Conservation (phyloP, 805 yeast genomes). For the Monosporozyma unispora region DNA sequence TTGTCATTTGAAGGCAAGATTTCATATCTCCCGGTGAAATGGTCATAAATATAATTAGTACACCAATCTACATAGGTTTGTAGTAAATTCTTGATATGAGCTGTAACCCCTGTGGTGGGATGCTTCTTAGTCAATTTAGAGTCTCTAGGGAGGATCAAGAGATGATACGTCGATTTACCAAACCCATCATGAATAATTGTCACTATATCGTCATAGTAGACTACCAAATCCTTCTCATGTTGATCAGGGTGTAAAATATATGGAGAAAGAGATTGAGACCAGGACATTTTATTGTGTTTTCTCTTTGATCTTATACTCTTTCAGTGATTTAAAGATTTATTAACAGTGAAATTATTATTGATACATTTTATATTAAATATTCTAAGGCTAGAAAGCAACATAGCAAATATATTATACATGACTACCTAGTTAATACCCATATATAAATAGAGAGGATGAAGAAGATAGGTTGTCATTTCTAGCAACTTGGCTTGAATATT, state of each 20-base stretch:
- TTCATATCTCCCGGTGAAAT: constrained; percentile 10
- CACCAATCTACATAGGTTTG: constrained; percentile 28
- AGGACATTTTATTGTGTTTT: constrained; percentile 35
- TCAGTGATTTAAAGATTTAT: no score
- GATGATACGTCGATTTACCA: constrained; percentile 57
- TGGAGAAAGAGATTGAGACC: constrained; percentile 37
- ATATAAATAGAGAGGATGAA: background rate
- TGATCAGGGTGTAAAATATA: constrained; percentile 42
- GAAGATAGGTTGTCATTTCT: background rate
- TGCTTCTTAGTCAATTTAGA: constrained; percentile 33
- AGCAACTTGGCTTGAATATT: background rate
- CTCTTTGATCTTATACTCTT: no score
- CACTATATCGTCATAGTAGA: constrained; percentile 43
- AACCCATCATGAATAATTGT: constrained; percentile 51
- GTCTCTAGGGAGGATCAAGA: constrained; percentile 50
- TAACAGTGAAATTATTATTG: background rate
- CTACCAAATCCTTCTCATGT: constrained; percentile 30
- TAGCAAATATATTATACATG: background rate
- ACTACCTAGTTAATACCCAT: background rate
- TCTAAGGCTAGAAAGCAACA: background rate
- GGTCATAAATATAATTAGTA: constrained; percentile 25
- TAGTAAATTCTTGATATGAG: constrained; percentile 31
- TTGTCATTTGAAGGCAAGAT: constrained; percentile 5
- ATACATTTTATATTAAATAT: background rate
- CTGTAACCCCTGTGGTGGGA: constrained; percentile 42